Evolutionary conservation across 148 eudicot species (phyloP).

Genomic region (Rhododendron ferrugineum): DNA sequence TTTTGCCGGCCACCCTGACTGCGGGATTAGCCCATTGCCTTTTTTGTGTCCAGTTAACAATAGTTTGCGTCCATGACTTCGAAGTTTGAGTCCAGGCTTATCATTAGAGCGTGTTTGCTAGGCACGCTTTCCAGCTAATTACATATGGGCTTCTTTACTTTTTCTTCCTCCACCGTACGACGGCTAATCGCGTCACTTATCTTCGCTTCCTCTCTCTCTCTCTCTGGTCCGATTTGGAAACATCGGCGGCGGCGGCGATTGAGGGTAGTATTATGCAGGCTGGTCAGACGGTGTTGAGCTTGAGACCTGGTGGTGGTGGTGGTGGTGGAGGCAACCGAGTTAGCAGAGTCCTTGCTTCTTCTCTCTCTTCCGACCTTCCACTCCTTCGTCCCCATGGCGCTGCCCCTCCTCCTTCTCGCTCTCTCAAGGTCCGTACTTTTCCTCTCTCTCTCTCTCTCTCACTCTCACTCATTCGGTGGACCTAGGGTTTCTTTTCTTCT

Average conservation of each 20-base stretch:
- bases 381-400: constrained; percentile 72
- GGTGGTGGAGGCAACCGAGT: constrained; percentile 36
- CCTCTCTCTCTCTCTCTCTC: not conserved
- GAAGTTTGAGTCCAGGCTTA: too few relatives aligned
- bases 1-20: too few relatives aligned
- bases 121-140: too few relatives aligned
- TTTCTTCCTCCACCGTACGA: too few relatives aligned
- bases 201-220: too few relatives aligned
- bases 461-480: not conserved
- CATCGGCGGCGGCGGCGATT: constrained; percentile 22
- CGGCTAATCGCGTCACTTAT: too few relatives aligned
- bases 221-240: too few relatives aligned
- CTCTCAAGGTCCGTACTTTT: constrained; percentile 43
- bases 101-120: too few relatives aligned
- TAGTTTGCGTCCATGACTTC: too few relatives aligned
- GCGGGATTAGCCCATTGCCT: too few relatives aligned
- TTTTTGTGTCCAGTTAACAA: too few relatives aligned
- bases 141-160: too few relatives aligned
- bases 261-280: constrained; percentile 78
- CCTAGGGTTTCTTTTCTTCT: constrained; percentile 10
- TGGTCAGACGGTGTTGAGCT: constrained; percentile 84
- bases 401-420: constrained; percentile 26
- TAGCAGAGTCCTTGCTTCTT: constrained; percentile 47
- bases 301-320: constrained; percentile 81
- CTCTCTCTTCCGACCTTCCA: constrained; percentile 45